phyloP scores from a whole-genome alignment of 2,329 filamentous ascomycete genomes.

The Xylariaceae sp. region DNA sequence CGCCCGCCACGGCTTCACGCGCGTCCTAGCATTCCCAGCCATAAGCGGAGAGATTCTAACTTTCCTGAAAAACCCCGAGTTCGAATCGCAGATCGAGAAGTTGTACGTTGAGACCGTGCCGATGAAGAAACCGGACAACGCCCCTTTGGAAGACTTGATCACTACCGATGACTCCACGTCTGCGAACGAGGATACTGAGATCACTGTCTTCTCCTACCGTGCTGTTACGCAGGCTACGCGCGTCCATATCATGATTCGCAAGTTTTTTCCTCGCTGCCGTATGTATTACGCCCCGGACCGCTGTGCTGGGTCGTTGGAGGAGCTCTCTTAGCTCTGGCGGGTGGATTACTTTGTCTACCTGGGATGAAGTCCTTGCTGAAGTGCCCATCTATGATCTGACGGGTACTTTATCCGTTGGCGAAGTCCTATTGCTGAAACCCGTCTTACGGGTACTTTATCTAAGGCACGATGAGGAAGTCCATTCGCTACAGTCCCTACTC shows the following conservation, averaged over 20 bases:
- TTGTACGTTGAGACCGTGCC: neutral
- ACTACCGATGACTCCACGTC: no score
- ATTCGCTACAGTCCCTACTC: no score
- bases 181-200: no score
- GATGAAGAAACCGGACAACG: neutral
- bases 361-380: no score
- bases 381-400: no score
- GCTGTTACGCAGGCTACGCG: neutral
- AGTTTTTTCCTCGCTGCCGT: neutral
- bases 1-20: neutral
- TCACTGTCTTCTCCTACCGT: neutral
- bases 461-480: no score
- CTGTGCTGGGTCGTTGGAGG: slow-evolving; percentile 5
- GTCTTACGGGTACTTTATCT: no score
- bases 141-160: neutral
- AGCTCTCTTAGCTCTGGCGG: neutral
- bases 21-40: neutral
- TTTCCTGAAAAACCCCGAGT: neutral
- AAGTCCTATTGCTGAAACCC: no score
- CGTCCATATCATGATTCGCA: neutral
- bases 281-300: neutral
- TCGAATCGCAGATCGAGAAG: neutral
- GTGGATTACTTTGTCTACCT: no score
- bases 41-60: neutral
- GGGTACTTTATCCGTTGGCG: no score